Percentiles rank a stretch among this genome's conserved stretches.
phyloP scores from a whole-genome alignment of 495 filamentous ascomycete genomes.

The Penicillium chermesinum region DNA sequence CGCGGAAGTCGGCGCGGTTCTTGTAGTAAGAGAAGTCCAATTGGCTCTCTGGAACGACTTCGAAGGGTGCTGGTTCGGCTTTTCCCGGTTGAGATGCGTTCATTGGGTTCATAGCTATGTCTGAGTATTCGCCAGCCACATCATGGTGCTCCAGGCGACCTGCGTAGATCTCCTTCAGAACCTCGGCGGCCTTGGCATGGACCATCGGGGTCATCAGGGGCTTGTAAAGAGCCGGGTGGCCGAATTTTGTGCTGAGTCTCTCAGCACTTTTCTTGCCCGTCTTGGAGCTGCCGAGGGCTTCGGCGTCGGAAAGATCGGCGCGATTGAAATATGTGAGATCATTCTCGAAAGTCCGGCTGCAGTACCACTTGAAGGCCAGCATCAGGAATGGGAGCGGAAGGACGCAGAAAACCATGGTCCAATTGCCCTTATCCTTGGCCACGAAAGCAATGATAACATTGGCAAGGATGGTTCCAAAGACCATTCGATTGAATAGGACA shows the following conservation, averaged over 20 bases:
- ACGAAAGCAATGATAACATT: constrained; percentile 75
- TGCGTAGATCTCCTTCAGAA: constrained; percentile 73
- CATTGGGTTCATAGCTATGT: constrained; percentile 78
- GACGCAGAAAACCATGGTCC: constrained; percentile 59
- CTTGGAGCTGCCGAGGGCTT: constrained; percentile 44
- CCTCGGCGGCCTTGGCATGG: constrained; percentile 77
- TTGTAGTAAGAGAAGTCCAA: constrained; percentile 94
- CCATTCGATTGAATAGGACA: constrained; percentile 79
- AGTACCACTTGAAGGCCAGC: constrained; percentile 82
- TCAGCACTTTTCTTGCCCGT: constrained; percentile 55
- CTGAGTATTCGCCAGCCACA: constrained; percentile 60
- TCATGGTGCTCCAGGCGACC: constrained; percentile 68
- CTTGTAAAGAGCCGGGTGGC: constrained; percentile 85
- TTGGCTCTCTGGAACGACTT: constrained; percentile 82
- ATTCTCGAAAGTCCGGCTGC: constrained; percentile 67
- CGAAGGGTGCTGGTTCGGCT: constrained; percentile 54
- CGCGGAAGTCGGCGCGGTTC: constrained; percentile 78
- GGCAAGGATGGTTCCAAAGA: constrained; percentile 76
- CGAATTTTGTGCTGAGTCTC: constrained; percentile 74
- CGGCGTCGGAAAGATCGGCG: constrained; percentile 52
- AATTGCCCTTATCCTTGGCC: constrained; percentile 53
- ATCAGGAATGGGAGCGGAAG: constrained; percentile 76
- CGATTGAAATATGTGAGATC: constrained; percentile 73
- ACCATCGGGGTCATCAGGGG: constrained; percentile 95
- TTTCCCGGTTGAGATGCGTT: constrained; percentile 69